phyloP scores from a whole-genome alignment of 192 early-diverging fungal species.

The Podochytrium sp. region DNA sequence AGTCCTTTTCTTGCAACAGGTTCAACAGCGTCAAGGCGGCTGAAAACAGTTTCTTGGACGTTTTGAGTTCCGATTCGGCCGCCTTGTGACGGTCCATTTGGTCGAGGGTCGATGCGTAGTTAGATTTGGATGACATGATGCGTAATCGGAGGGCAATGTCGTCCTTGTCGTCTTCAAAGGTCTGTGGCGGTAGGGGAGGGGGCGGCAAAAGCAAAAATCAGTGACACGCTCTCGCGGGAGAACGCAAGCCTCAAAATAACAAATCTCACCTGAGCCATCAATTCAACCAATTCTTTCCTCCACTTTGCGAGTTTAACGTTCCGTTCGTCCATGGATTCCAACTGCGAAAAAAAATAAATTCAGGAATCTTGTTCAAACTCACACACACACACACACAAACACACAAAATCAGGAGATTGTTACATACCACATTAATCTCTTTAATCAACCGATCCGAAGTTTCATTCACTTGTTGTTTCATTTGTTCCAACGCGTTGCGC shows the following conservation, averaged over 20 bases:
- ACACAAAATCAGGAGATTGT: neutral
- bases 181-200: no score
- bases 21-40: constrained; percentile 25
- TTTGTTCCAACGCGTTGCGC: constrained; percentile 21
- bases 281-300: constrained; percentile 17
- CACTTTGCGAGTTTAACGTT: constrained; percentile 16
- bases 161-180: constrained; percentile 36
- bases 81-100: constrained; percentile 36
- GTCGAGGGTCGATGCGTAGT: constrained; percentile 24
- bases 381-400: neutral
- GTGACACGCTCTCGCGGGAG: neutral
- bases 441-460: constrained; percentile 19
- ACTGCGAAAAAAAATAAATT: neutral
- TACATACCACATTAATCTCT: constrained; percentile 20
- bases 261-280: constrained; percentile 30
- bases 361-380: neutral
- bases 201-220: neutral
- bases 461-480: constrained; percentile 22
- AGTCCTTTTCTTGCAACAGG: constrained; percentile 26
- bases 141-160: constrained; percentile 28
- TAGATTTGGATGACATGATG: constrained; percentile 31
- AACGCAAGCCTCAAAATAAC: neutral
- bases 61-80: constrained; percentile 32
- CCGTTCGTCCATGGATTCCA: constrained; percentile 34
- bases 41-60: constrained; percentile 29